phyloP scores from a whole-genome alignment of 2,329 filamentous ascomycete genomes.

The Trichophaea hybrida region DNA sequence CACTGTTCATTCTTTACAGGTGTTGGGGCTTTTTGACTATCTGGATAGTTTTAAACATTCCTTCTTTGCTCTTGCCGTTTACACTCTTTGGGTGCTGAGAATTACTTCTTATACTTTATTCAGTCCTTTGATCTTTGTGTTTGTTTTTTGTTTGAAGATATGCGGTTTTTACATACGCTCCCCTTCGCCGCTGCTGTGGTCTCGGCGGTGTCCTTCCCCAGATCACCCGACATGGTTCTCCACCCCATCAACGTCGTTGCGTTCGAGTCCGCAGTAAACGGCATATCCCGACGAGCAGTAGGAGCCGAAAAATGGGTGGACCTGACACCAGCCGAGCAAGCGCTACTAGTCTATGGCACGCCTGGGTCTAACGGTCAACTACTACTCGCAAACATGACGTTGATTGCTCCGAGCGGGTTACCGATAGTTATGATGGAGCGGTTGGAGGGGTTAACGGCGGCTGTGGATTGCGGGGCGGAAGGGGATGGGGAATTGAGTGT shows the following conservation, averaged over 20 bases:
- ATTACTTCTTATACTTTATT: no score
- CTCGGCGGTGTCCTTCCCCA: no score
- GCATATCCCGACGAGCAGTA: not conserved
- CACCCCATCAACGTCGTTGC: not conserved
- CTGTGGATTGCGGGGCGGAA: constrained; percentile 26
- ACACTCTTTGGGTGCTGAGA: no score
- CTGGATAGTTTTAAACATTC: no score
- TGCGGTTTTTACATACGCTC: no score
- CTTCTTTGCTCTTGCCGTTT: no score
- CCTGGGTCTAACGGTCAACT: constrained; percentile 18
- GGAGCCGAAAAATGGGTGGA: constrained; percentile 10
- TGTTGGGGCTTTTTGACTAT: not conserved
- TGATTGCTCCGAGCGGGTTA: constrained; percentile 27
- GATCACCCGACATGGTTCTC: not conserved
- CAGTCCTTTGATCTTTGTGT: no score
- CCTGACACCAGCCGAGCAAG: constrained; percentile 13
- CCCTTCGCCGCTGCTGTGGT: no score
- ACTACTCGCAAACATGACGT: constrained; percentile 30
- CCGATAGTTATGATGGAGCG: constrained; percentile 30
- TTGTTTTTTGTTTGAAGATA: no score
- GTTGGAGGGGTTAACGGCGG: constrained; percentile 28
- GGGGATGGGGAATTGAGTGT: constrained; percentile 25
- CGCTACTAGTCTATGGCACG: constrained; percentile 17
- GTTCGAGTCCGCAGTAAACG: not conserved
- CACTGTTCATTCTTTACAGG: not conserved